Conservation (phyloP, 2,329 filamentous ascomycete species). For the Saccharata proteae region DNA sequence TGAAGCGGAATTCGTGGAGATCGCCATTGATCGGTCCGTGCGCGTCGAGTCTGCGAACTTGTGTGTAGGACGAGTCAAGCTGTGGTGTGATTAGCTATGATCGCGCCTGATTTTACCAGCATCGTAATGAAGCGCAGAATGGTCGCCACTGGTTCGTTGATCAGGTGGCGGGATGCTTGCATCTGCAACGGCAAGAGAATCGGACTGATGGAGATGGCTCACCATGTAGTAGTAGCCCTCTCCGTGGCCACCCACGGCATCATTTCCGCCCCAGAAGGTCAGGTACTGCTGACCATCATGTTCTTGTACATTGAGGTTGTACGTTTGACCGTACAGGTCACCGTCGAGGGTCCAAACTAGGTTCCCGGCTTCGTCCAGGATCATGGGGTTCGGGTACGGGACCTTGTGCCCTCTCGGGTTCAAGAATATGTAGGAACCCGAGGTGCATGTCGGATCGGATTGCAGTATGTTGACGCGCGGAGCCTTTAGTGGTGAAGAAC, state of each 20-base stretch:
- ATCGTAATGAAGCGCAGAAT: too few species aligned
- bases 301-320: conserved; percentile 20
- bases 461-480: conserved; percentile 11
- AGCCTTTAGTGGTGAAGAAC: conserved; percentile 9
- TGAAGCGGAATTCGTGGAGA: conserved; percentile 35
- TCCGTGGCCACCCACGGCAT: conserved; percentile 21
- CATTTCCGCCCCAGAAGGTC: conserved; percentile 26
- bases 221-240: conserved; percentile 23
- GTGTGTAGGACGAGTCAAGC: conserved; percentile 11
- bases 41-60: conserved; percentile 9
- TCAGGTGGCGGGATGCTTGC: too few species aligned
- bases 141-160: not conserved
- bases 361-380: conserved; percentile 21
- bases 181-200: too few species aligned
- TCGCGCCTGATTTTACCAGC: too few species aligned
- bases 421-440: conserved; percentile 10
- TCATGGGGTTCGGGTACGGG: conserved; percentile 19
- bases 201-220: too few species aligned
- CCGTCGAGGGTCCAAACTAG: conserved; percentile 22
- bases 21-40: conserved; percentile 20
- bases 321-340: conserved; percentile 12
- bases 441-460: conserved; percentile 6
- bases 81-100: conserved; percentile 2
- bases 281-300: conserved; percentile 24
- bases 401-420: conserved; percentile 10